phyloP scores from a whole-genome alignment of 257 asterid species.

The Ligustrum vulgare region DNA sequence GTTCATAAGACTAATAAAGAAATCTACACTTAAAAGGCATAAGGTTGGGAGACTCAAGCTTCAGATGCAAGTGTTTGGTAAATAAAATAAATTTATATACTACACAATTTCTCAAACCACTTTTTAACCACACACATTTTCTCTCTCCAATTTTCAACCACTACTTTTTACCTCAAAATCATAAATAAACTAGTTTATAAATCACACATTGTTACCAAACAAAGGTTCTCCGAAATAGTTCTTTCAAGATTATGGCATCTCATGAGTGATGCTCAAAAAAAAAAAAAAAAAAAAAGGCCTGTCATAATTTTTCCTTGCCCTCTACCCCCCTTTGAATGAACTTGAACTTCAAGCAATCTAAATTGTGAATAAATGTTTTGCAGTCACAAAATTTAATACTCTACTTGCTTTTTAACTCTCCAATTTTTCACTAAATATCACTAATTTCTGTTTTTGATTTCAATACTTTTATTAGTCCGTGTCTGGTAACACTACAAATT shows the following conservation, averaged over 20 bases:
- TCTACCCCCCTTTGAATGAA: not conserved
- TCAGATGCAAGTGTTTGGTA: too few species aligned
- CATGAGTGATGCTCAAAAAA: not conserved
- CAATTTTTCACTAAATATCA: not conserved
- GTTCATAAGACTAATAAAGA: not conserved
- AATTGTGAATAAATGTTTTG: not conserved
- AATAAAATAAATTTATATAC: too few species aligned
- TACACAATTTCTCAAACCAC: too few species aligned
- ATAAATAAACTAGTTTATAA: too few species aligned
- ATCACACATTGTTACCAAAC: too few species aligned
- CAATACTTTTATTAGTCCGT: constrained; percentile 1
- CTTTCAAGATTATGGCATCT: constrained; percentile 6
- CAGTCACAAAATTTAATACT: not conserved
- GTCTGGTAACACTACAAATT: too few species aligned
- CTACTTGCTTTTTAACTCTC: not conserved
- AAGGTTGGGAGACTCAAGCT: not conserved
- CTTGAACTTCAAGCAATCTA: constrained; percentile 6
- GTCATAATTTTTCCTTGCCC: not conserved
- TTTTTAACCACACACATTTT: too few species aligned
- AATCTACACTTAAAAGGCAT: constrained; percentile 4
- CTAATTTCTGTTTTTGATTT: constrained; percentile 1
- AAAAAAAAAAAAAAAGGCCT: not conserved
- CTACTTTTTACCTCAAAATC: too few species aligned
- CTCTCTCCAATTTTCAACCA: too few species aligned
- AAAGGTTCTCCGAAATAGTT: not conserved